Evolutionary conservation across 108 stramenopile species (phyloP), one percentile per base, ranked within the genome.

Genomic region (Skeletonema grethae): DNA sequence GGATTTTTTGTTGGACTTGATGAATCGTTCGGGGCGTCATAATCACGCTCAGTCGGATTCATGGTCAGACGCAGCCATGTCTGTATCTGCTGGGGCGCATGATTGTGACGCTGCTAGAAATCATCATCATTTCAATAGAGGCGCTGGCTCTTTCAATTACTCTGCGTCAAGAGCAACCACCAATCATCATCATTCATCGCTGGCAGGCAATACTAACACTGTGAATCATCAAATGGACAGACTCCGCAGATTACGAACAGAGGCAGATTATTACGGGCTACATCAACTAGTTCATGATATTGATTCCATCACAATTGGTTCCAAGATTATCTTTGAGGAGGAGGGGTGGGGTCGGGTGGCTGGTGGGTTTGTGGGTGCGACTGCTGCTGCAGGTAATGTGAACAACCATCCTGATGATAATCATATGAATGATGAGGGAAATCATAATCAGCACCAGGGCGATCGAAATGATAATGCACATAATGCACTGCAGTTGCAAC

Each of bases 261-360:
- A 79, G 53, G 77, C 70, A 13, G 77, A 79, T 61, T 79, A 79
- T 57, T 79, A 79, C 61, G 77, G 77, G 15, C 63, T 79, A 53
- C 58, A 72, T 28, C 45, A 70, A 22, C 60, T 79, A 20, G 77
- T 79, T 32, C 50, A 65, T 24, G 66, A 70, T 57, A 79, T 79
- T 62, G 77, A 79, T 72, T 70, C 65, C 9, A 39, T 72, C 2
- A 79, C 69, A 9, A 36, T 79, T 45, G 77, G 77, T 11, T 35
- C 67, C 15, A 61, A 57, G 31, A 61, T 79, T 16, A 66, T 70
- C 7, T 67, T 79, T 48, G 63, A 64, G 22, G 24, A 36, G 30
- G 50, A 39, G 20, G 20, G 69, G 7, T 79, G 77, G 77, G 77
- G 65, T 36, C 55, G 77, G 5, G 77, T 79, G n/a, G 77, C 77